phyloP scores from a whole-genome alignment of 108 stramenopile species.

The Parietichytrium sp. region DNA sequence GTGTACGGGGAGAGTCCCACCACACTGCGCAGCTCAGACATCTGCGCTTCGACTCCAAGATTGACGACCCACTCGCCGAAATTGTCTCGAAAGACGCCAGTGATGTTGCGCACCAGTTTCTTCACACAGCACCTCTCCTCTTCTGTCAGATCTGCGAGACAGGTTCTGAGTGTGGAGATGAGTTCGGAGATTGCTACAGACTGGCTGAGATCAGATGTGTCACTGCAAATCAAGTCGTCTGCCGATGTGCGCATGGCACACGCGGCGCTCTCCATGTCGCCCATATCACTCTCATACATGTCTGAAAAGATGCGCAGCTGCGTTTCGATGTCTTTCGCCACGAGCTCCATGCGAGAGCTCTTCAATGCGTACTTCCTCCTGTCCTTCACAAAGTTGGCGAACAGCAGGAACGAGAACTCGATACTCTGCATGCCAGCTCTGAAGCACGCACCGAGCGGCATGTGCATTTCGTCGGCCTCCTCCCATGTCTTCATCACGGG shows the following conservation, averaged over 20 bases:
- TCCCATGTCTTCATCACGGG: conserved; percentile 32
- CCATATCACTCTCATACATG: conserved; percentile 45
- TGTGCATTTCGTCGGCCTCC: conserved; percentile 5
- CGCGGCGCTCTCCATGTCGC: conserved; percentile 49
- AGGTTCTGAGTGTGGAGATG: not conserved
- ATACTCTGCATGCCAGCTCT: conserved; percentile 44
- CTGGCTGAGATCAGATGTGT: conserved; percentile 37
- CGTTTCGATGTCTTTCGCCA: conserved; percentile 35
- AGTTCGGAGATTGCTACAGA: conserved; percentile 42
- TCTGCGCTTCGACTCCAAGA: conserved; percentile 46
- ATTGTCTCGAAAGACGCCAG: conserved; percentile 36
- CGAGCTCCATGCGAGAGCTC: conserved; percentile 43
- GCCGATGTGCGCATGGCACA: conserved; percentile 42
- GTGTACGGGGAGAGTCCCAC: conserved; percentile 41
- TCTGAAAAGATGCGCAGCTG: conserved; percentile 42
- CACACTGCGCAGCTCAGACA: conserved; percentile 38
- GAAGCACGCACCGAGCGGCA: conserved; percentile 41
- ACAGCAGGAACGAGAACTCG: conserved; percentile 40
- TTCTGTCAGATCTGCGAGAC: not conserved
- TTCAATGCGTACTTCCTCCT: conserved; percentile 40
- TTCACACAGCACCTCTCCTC: conserved; percentile 29
- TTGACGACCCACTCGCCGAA: conserved; percentile 49
- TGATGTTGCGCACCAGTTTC: conserved; percentile 48
- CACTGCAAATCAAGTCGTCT: not conserved
- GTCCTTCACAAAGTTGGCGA: conserved; percentile 44